phyloP scores from a whole-genome alignment of 768 basidiomycete genomes.

The Lactifluus volemus region DNA sequence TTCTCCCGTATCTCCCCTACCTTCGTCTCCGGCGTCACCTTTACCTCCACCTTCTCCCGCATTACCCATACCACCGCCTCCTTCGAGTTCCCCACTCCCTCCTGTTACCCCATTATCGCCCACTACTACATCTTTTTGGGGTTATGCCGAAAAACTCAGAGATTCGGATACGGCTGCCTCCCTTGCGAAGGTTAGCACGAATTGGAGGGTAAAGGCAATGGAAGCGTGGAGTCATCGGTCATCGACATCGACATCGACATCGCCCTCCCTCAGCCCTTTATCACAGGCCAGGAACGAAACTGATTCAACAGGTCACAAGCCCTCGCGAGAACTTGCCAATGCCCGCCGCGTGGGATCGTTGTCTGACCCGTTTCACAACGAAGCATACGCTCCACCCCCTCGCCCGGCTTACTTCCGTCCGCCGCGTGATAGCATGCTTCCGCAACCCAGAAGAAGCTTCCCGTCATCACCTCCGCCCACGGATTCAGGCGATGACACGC shows the following conservation, averaged over 20 bases:
- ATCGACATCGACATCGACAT: constrained; percentile 5
- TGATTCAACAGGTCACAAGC: not conserved
- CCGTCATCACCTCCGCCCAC: constrained; percentile 6
- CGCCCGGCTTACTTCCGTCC: constrained; percentile 50
- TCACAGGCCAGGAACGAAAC: not conserved
- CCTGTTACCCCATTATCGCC: constrained; percentile 19
- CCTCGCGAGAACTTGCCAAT: constrained; percentile 3
- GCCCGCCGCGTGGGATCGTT: constrained; percentile 33
- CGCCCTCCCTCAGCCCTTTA: constrained; percentile 18
- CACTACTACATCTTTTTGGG: constrained; percentile 37
- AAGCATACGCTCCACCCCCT: constrained; percentile 43
- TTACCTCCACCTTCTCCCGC: constrained; percentile 27
- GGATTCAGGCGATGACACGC: constrained; percentile 22
- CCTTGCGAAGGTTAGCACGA: constrained; percentile 64
- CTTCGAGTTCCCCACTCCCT: constrained; percentile 19
- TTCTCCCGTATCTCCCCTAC: constrained; percentile 29
- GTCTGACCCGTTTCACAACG: constrained; percentile 30
- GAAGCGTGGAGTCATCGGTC: constrained; percentile 25
- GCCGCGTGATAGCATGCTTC: constrained; percentile 48
- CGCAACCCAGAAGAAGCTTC: constrained; percentile 23
- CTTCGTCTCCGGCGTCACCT: constrained; percentile 27
- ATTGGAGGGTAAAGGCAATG: constrained; percentile 62
- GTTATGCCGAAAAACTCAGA: constrained; percentile 64
- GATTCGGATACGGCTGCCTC: constrained; percentile 66
- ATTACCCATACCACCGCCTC: constrained; percentile 21